Evolutionary conservation across 2,329 filamentous ascomycete species (phyloP), one percentile per base, ranked within the genome.

Genomic region (Venturiaceae sp.): DNA sequence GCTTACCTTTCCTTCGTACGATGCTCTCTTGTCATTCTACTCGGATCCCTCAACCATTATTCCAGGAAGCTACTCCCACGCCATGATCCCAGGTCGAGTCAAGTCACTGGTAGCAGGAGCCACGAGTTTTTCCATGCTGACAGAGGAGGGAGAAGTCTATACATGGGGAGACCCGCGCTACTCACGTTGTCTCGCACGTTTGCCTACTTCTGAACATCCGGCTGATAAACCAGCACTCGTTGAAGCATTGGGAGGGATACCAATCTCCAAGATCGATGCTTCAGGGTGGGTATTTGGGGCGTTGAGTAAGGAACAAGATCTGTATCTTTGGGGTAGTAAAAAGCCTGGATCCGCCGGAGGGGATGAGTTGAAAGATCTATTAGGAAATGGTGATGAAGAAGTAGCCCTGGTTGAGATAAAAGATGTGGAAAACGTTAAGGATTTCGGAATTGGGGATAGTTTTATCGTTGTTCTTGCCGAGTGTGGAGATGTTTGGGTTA

Each of bases 371-470:
- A 19, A 8, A 7, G 28, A 11, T 8, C 19, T 46, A 28, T 52
- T 54, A 14, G 37, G 16, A 11, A 21, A 14, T 26, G 21, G 39
- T 56, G 57, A 55, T 52, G 57, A 55, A 39, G 50, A 55, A 13
- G 47, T 58, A 6, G 56, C 14, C 16, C 33, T 58, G 26, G 26
- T 58, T 28, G 34, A 55, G 11, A 21, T 36, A 9, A 30, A 11
- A 13, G 30, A 26, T 11, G 47, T 32, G 26, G 28, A 55, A 7
- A 30, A 55, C 33, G n/a, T 58, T 7, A 33, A 77, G 2, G 61
- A 62, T 58, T 21, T 62, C 11, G 61, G 23, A 3, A 44, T 62
- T 5, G 61, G 61, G 2, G 21, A 46, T 19, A 33, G 39, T 6
- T 58, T 60, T 37, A 30, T 60, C 21, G 53, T 62, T 32, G 54